Conservation (phyloP, 352 stramenopile species). For the Phytopythium montanum region DNA sequence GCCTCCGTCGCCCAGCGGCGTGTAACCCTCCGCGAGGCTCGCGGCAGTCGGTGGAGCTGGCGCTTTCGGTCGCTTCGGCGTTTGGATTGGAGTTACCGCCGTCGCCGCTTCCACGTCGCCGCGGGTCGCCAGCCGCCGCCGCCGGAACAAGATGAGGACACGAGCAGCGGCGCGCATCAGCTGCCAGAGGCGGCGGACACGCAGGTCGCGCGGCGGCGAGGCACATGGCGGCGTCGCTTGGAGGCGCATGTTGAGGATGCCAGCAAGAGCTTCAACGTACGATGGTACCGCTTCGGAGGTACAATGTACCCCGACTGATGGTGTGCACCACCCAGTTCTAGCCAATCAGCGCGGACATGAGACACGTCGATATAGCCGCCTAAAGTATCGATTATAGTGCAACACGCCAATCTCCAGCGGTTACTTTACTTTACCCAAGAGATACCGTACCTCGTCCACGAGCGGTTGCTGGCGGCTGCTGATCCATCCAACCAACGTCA, state of each 20-base stretch:
- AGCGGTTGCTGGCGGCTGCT: not conserved
- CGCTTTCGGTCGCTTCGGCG: not conserved
- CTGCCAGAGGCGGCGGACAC: conserved; percentile 15
- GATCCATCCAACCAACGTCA: conserved; percentile 5
- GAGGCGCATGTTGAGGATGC: not conserved
- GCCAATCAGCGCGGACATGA: not conserved
- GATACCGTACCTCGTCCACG: not conserved
- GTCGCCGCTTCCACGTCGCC: not conserved
- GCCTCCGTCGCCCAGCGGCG: conserved; percentile 11
- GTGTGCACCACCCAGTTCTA: not conserved
- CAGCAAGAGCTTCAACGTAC: not conserved
- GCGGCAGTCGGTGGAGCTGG: not conserved
- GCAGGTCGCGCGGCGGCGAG: not conserved
- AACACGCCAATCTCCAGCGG: not conserved
- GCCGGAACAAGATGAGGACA: conserved; percentile 24
- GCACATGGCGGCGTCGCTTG: not conserved
- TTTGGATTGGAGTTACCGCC: not conserved
- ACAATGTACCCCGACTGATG: not conserved
- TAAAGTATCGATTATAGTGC: not conserved
- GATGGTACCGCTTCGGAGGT: not conserved
- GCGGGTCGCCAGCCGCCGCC: not conserved
- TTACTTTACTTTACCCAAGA: not conserved
- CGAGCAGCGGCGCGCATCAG: conserved; percentile 28
- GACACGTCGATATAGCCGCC: not conserved
- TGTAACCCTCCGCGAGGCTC: not conserved